These are phyloP conservation scores for Cryptococcus sp. DNA, from an alignment of 1,284 basidiomycete species.

Conservation along the genomic window DNA sequence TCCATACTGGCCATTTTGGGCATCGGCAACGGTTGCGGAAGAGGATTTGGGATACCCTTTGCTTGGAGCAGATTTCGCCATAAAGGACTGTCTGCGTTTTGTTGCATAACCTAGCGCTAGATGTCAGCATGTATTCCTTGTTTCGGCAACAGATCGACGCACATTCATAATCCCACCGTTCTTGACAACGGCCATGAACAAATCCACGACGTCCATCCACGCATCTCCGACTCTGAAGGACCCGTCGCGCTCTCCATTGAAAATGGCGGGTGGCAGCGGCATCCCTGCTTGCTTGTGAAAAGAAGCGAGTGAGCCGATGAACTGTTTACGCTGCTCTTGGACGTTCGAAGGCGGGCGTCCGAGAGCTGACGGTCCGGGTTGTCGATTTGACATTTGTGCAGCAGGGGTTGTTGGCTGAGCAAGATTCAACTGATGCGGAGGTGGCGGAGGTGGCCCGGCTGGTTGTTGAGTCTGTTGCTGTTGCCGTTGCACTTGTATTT, in stretches of 20 bases:
- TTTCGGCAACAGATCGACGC: conserved; percentile 3
- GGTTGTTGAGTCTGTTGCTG: conserved; percentile 6
- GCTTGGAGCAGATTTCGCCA: conserved; percentile 29
- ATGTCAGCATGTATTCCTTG: background rate
- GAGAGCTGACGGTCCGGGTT: conserved; percentile 4
- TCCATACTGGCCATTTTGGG: conserved; percentile 28
- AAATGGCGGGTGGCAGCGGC: conserved; percentile 35
- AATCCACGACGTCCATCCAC: conserved; percentile 43
- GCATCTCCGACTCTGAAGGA: conserved; percentile 36
- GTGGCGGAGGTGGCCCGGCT: conserved; percentile 11
- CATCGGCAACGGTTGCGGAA: conserved; percentile 32
- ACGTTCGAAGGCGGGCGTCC: conserved; percentile 7
- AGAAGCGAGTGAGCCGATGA: conserved; percentile 32
- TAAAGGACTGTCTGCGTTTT: conserved; percentile 28
- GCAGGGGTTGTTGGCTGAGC: conserved; percentile 8
- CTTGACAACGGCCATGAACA: conserved; percentile 41
- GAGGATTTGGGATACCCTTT: conserved; percentile 33
- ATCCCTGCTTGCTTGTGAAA: conserved; percentile 31
- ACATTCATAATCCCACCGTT: conserved; percentile 31
- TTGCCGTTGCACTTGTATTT: conserved; percentile 9
- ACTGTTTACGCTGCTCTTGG: conserved; percentile 31
- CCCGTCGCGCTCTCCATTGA: conserved; percentile 42
- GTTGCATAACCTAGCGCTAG: conserved; percentile 18
- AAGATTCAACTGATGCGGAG: conserved; percentile 5
- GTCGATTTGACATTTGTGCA: conserved; percentile 3